These are phyloP conservation scores for Osmanthus fragrans DNA, from an alignment of 257 asterid genomes.

Conservation along the genomic window DNA sequence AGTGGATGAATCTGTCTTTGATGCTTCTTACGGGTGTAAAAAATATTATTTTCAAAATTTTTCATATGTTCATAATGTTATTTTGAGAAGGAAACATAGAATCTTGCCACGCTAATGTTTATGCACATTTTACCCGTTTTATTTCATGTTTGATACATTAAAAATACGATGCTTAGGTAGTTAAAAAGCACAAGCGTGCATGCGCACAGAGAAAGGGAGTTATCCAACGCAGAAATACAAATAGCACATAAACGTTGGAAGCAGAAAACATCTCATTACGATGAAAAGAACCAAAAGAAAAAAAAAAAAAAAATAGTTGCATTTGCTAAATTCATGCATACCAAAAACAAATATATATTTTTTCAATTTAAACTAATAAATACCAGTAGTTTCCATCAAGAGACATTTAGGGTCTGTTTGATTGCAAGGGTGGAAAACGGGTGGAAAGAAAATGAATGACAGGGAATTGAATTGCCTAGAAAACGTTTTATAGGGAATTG, in stretches of 20 bases:
- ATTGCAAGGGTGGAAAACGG: no score
- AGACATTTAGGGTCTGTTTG: no score
- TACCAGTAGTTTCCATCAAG: background rate
- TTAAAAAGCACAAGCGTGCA: no score
- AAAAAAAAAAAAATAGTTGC: background rate
- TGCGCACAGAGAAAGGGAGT: no score
- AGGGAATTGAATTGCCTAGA: no score
- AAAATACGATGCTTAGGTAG: no score
- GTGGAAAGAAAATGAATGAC: no score
- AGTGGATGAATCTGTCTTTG: background rate
- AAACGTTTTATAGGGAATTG: no score
- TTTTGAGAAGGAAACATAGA: background rate
- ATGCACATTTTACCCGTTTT: background rate
- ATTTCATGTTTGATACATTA: no score
- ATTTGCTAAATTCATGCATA: conserved; percentile 14
- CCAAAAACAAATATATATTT: conserved; percentile 1
- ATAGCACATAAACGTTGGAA: background rate
- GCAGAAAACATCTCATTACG: background rate
- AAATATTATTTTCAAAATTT: conserved; percentile 17
- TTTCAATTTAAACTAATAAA: conserved; percentile 13
- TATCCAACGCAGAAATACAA: no score
- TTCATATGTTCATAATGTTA: background rate
- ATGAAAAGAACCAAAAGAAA: background rate
- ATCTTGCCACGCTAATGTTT: background rate
- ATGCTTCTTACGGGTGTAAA: conserved; percentile 20